Base-by-base conservation (phyloP, 176 grass and related monocot genomes). In the Triticum turgidum region DNA sequence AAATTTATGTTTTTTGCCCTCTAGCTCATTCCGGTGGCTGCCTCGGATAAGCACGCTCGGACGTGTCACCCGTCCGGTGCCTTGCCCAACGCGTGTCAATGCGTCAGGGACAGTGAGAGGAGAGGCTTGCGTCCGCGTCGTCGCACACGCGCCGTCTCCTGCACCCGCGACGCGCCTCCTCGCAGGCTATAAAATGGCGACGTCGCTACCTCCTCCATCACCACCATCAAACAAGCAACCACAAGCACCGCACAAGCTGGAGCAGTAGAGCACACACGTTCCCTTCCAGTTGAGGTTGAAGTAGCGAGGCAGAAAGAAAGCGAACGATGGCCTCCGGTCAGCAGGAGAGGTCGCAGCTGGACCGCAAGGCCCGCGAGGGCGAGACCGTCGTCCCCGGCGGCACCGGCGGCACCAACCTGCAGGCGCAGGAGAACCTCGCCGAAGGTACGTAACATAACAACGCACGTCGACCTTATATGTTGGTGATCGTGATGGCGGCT, bases 341-440 rank as follows among this genome's bases (percentile, higher is more conserved):
- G 67, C 88, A 91, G 66, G 83, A 74, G 32, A 87, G 91, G 81
- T 52, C 81, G 41, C 80, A 93, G 80, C 84, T 95, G 11, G 93
- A 95, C 76, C 62, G 73, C 59, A 93, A 56, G 68, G 93, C 89
- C 11, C 80, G 81, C 41, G 82, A 91, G 33, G 93, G 93, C 0
- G 62, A 95, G 86, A 91, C 89, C 13, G 91, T 95, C 32, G 86
- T 95, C 25, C 84, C 89, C 3, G 93, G 91, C 15, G 93, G 93
- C 9, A 95, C 93, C 44, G 91, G 93, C 21, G 93, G 93, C 64
- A 89, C 79, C 58, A 89, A 32, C 86, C 76, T 93, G 11, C 59
- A 89, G 70, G 89, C 93, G 14, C 93, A 95, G 78, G 86, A 95
- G 82, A 54, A 82, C 78, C 82, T 95, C 6, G 93, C 91, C 38